Evolutionary conservation across 257 asterid genomes (phyloP).

Genomic region (Plantago ovata): DNA sequence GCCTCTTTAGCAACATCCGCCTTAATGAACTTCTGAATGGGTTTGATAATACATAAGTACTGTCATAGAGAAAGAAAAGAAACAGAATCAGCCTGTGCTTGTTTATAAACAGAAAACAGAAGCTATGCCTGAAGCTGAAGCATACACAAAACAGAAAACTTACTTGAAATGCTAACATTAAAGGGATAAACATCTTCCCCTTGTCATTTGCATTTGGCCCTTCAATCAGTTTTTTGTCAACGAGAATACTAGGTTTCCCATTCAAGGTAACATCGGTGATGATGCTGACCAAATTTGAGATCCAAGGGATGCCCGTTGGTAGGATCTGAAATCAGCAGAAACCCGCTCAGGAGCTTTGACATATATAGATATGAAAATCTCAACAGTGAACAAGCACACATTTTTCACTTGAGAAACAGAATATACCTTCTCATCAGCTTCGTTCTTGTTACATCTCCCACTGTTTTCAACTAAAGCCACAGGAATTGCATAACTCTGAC

Average conservation of each 20-base stretch:
- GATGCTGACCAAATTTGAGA: conserved; percentile 61
- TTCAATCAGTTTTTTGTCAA: conserved; percentile 77
- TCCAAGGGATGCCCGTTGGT: conserved; percentile 80
- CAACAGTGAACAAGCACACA: neutral
- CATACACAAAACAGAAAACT: conserved; percentile 19
- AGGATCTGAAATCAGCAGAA: conserved; percentile 53
- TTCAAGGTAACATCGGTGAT: conserved; percentile 61
- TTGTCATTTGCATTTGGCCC: conserved; percentile 82
- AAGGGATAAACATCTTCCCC: conserved; percentile 72
- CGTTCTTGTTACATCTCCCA: conserved; percentile 92
- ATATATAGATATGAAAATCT: neutral
- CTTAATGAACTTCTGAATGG: conserved; percentile 58
- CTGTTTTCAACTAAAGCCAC: conserved; percentile 96
- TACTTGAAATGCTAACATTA: conserved; percentile 73
- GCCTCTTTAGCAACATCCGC: conserved; percentile 51
- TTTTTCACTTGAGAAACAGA: neutral
- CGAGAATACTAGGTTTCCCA: conserved; percentile 58
- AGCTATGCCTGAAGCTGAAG: neutral
- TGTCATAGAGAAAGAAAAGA: conserved; percentile 23
- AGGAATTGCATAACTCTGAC: conserved; percentile 55
- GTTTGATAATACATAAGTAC: conserved; percentile 67
- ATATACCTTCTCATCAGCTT: conserved; percentile 77
- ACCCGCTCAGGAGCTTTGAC: neutral
- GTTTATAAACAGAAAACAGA: neutral
- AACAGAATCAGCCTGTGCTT: conserved; percentile 6